These are phyloP conservation scores for Cutaneotrichosporon cavernicola DNA, from an alignment of 1,284 basidiomycete genomes.

Conservation along the genomic window DNA sequence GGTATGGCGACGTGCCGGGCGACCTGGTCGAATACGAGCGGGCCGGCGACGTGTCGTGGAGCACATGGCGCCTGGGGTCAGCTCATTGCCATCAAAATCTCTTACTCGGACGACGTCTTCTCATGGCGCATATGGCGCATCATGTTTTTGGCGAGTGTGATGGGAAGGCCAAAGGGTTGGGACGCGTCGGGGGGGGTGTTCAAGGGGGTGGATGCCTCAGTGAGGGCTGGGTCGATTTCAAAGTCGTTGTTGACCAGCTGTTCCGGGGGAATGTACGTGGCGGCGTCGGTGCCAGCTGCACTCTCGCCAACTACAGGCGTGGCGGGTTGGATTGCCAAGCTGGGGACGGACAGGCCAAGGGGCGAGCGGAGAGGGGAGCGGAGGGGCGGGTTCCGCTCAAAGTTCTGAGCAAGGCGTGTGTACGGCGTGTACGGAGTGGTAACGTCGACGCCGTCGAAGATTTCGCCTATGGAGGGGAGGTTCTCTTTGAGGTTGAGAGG, in stretches of 20 bases:
- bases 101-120: slow-evolving; percentile 1
- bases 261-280: not conserved
- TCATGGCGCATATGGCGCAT: not conserved
- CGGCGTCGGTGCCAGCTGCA: not conserved
- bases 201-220: not conserved
- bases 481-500: not conserved
- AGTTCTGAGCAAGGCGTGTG: not conserved
- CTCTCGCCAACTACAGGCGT: not conserved
- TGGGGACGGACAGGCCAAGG: not conserved
- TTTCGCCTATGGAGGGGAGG: not conserved
- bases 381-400: not conserved
- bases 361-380: not conserved
- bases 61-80: slow-evolving; percentile 3
- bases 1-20: not conserved
- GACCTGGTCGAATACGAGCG: not conserved
- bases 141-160: not conserved
- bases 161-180: not conserved
- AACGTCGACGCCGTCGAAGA: slow-evolving; percentile 3
- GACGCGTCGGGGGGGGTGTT: not conserved
- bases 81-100: not conserved
- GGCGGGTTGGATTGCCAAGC: slow-evolving; percentile 1
- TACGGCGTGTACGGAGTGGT: not conserved
- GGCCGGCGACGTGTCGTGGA: not conserved
- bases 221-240: slow-evolving; percentile 1
- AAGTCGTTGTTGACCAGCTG: slow-evolving; percentile 1